Evolutionary conservation across 176 grass and related monocot genomes (phyloP).

Genomic region (Paspalum vaginatum): DNA sequence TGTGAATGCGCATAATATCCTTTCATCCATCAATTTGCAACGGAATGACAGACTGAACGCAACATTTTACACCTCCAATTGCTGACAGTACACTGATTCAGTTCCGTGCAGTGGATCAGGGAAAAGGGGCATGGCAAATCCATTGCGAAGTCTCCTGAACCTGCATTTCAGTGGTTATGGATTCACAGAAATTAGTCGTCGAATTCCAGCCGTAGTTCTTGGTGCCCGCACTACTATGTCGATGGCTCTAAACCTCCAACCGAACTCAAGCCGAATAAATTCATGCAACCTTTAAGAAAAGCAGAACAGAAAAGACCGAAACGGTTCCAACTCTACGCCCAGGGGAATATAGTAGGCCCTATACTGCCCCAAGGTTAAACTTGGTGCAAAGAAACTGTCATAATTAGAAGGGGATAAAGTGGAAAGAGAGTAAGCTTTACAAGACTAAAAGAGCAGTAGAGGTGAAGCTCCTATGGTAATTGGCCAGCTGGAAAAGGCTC

Average conservation of each 20-base stretch:
- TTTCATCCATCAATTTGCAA: conserved; percentile 20
- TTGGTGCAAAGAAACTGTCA: conserved; percentile 26
- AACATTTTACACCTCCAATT: conserved; percentile 23
- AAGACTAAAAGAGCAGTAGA: conserved; percentile 42
- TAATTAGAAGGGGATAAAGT: conserved; percentile 41
- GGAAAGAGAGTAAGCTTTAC: conserved; percentile 42
- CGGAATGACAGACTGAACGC: conserved; percentile 32
- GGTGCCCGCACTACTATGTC: conserved; percentile 39
- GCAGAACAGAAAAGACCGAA: conserved; percentile 36
- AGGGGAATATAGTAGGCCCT: conserved; percentile 50
- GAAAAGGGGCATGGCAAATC: neutral
- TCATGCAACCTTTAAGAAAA: conserved; percentile 41
- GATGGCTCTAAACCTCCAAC: conserved; percentile 45
- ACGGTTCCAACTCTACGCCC: conserved; percentile 46
- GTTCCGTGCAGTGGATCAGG: conserved; percentile 19
- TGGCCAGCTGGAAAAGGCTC: conserved; percentile 40
- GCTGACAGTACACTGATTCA: conserved; percentile 12
- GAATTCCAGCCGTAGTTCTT: conserved; percentile 43
- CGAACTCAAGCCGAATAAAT: conserved; percentile 44
- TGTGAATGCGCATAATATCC: neutral
- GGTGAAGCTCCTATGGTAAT: conserved; percentile 41
- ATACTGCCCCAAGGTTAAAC: conserved; percentile 40
- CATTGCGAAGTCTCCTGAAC: neutral
- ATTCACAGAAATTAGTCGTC: conserved; percentile 25
- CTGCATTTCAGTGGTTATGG: conserved; percentile 38